Percentiles rank a stretch among this genome's conserved stretches.
Conservation (phyloP, 2,329 filamentous ascomycete genomes). For the Huntiella decipiens region DNA sequence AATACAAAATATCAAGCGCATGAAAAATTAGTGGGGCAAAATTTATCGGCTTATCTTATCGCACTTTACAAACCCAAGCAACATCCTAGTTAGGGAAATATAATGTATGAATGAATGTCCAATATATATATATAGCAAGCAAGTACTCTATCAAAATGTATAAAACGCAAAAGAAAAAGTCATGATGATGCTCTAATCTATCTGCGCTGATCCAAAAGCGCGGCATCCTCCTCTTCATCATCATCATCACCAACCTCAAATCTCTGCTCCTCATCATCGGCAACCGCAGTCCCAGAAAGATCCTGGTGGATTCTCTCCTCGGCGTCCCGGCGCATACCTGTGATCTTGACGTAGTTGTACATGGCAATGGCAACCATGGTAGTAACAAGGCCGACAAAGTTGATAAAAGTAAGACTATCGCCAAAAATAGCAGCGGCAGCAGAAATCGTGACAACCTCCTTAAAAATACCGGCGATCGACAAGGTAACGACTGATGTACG, state of each 20-base stretch:
- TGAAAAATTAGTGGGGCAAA: no score
- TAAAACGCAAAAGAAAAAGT: not conserved
- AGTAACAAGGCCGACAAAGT: conserved; percentile 68
- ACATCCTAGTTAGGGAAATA: no score
- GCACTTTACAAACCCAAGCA: no score
- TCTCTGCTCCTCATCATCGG: conserved; percentile 61
- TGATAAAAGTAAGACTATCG: conserved; percentile 71
- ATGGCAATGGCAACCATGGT: conserved; percentile 71
- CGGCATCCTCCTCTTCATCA: conserved; percentile 10
- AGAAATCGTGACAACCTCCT: conserved; percentile 90
- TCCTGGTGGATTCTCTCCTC: conserved; percentile 28
- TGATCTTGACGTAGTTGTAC: conserved; percentile 92
- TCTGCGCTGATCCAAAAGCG: conserved; percentile 2
- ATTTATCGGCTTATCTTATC: no score
- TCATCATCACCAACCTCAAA: conserved; percentile 94
- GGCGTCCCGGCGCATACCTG: conserved; percentile 69
- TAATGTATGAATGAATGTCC: not conserved
- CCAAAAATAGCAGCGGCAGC: conserved; percentile 77
- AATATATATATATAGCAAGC: not conserved
- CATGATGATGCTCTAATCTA: not conserved
- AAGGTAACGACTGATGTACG: conserved; percentile 91
- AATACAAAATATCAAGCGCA: not conserved
- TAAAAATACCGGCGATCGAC: conserved; percentile 95
- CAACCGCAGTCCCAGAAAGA: conserved; percentile 15
- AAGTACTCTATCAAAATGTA: not conserved